These are phyloP conservation scores for Mortierella sp. DNA, from an alignment of 371 early-diverging fungal species.

Conservation along the genomic window DNA sequence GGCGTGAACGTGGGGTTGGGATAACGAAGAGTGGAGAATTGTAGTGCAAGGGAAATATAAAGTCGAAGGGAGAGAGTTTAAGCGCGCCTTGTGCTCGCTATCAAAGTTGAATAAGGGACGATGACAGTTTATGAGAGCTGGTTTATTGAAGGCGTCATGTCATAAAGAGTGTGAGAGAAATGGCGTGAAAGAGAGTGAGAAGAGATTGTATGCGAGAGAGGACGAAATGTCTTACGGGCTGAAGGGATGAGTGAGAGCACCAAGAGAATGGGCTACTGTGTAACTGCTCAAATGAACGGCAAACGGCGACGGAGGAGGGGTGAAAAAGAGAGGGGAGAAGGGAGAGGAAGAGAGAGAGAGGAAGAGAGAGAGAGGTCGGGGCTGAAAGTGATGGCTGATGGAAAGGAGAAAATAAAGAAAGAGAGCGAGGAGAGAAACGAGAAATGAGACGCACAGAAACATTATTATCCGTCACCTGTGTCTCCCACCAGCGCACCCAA, in stretches of 20 bases:
- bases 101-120: background rate
- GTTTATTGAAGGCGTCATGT: too few species aligned
- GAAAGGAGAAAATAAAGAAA: background rate
- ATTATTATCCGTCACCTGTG: background rate
- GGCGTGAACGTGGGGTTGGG: background rate
- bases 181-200: conserved; percentile 14
- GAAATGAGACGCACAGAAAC: background rate
- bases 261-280: background rate
- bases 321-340: conserved; percentile 19
- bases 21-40: background rate
- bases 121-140: too few species aligned
- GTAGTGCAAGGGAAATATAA: background rate
- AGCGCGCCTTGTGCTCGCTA: background rate
- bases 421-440: conserved; percentile 9
- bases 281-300: background rate
- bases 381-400: background rate
- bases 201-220: conserved; percentile 17
- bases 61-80: background rate
- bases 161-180: conserved; percentile 5
- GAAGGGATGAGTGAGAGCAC: conserved; percentile 24
- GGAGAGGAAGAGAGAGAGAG: background rate
- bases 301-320: conserved; percentile 10
- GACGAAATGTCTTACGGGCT: conserved; percentile 11
- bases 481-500: background rate
- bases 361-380: background rate